These are phyloP conservation scores for Coemansia sp. DNA, from an alignment of 192 early-diverging fungal genomes.

Conservation along the genomic window DNA sequence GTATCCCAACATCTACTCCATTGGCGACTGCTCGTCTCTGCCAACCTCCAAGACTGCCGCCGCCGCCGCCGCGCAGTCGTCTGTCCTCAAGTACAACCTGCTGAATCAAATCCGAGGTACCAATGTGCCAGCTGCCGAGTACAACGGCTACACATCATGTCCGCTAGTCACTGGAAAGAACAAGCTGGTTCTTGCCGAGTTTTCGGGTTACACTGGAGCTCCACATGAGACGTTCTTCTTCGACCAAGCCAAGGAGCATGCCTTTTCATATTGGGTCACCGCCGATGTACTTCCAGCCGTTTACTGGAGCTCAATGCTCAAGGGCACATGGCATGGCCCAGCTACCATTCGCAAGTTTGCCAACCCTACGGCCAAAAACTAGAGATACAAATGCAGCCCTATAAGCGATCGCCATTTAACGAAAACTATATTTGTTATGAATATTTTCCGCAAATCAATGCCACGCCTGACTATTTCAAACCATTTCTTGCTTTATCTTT, in stretches of 20 bases:
- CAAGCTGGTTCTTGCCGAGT: slow-evolving; percentile 83
- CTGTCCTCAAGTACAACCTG: slow-evolving; percentile 73
- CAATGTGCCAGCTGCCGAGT: slow-evolving; percentile 54
- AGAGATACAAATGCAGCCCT: not conserved
- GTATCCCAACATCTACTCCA: slow-evolving; percentile 74
- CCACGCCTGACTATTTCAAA: not conserved
- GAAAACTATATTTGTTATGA: not conserved
- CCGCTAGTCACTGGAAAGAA: slow-evolving; percentile 79
- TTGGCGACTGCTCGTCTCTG: slow-evolving; percentile 80
- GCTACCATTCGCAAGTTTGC: slow-evolving; percentile 58
- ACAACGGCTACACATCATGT: slow-evolving; percentile 83
- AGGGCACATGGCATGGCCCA: slow-evolving; percentile 78
- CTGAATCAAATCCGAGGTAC: slow-evolving; percentile 59
- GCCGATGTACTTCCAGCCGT: slow-evolving; percentile 74
- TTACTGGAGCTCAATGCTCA: slow-evolving; percentile 81
- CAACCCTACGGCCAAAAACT: slow-evolving; percentile 49
- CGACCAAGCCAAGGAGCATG: slow-evolving; percentile 72
- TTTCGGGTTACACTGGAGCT: slow-evolving; percentile 70
- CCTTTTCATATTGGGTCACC: slow-evolving; percentile 69
- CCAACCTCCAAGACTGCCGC: slow-evolving; percentile 91
- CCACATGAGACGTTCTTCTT: slow-evolving; percentile 82
- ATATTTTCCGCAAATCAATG: not conserved
- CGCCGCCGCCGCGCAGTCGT: slow-evolving; percentile 79
- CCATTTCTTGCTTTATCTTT: not conserved
- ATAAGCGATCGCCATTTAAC: not conserved